phyloP scores from a whole-genome alignment of 768 basidiomycete genomes.

The Rhodotorula graminis region DNA sequence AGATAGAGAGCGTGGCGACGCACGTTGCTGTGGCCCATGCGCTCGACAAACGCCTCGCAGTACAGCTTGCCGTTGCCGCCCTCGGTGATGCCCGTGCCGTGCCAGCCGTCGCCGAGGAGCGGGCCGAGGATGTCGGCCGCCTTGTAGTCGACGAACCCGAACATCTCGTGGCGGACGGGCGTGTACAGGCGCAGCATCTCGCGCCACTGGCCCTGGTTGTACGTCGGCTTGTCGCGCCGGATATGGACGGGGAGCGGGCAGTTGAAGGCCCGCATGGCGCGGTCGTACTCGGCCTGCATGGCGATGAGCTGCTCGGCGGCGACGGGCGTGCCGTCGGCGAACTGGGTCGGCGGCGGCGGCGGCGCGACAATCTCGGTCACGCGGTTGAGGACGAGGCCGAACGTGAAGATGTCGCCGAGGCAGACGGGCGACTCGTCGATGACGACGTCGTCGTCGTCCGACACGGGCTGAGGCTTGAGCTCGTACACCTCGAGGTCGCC shows the following conservation, averaged over 20 bases:
- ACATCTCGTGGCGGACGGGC: constrained; percentile 62
- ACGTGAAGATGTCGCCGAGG: constrained; percentile 76
- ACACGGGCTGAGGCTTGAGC: neutral
- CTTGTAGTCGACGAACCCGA: constrained; percentile 81
- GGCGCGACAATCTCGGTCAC: constrained; percentile 60
- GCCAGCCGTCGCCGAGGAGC: constrained; percentile 74
- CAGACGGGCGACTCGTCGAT: constrained; percentile 54
- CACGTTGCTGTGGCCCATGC: constrained; percentile 28
- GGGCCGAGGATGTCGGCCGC: constrained; percentile 72
- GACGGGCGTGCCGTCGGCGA: constrained; percentile 36
- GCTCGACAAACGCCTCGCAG: constrained; percentile 36
- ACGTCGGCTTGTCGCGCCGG: constrained; percentile 47
- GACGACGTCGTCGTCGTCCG: constrained; percentile 29
- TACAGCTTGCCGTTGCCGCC: constrained; percentile 57
- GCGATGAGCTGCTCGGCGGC: neutral
- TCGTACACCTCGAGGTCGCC: neutral
- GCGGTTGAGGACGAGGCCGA: constrained; percentile 79
- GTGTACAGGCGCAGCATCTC: constrained; percentile 77
- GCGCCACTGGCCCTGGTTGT: constrained; percentile 43
- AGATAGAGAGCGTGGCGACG: neutral
- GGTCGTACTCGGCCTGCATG: constrained; percentile 62
- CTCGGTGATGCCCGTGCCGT: constrained; percentile 57
- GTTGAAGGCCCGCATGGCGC: constrained; percentile 56
- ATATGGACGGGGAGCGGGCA: constrained; percentile 18
- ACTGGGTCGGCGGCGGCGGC: constrained; percentile 43